These are phyloP conservation scores for Fusarium equiseti DNA, from an alignment of 2,329 filamentous ascomycete species.

Conservation along the genomic window DNA sequence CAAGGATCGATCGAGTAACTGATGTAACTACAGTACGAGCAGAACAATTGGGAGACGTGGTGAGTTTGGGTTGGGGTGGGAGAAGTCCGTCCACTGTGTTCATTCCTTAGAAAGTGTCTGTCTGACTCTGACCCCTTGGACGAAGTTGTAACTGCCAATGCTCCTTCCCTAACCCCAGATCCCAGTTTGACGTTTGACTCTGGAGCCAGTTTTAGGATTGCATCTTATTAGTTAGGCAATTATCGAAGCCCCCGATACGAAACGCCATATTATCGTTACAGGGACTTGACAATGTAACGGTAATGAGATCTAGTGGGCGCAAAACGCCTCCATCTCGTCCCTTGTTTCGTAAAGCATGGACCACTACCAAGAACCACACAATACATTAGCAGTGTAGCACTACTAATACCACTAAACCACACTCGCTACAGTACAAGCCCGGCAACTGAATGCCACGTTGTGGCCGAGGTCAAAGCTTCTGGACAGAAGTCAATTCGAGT, in stretches of 20 bases:
- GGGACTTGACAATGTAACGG: slow-evolving; percentile 18
- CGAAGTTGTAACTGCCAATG: slow-evolving; percentile 13
- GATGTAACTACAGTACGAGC: not conserved
- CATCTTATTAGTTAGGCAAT: not conserved
- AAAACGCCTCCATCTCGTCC: not conserved
- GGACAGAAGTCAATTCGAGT: slow-evolving; percentile 1
- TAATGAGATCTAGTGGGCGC: slow-evolving; percentile 10
- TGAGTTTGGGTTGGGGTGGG: not conserved
- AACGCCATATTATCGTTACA: slow-evolving; percentile 7
- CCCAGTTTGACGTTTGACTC: slow-evolving; percentile 22
- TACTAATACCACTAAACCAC: not conserved
- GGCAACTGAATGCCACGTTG: slow-evolving; percentile 36
- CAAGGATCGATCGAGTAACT: slow-evolving; percentile 7
- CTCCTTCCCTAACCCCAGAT: slow-evolving; percentile 37
- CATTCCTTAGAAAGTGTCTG: not conserved
- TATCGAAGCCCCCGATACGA: not conserved
- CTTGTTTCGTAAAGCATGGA: slow-evolving; percentile 5
- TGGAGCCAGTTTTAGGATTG: slow-evolving; percentile 23
- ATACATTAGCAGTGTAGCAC: not conserved
- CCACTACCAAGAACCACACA: not conserved
- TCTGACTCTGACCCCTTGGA: not conserved
- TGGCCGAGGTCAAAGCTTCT: slow-evolving; percentile 19
- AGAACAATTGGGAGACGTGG: not conserved
- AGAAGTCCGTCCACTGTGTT: not conserved
- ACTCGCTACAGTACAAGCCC: not conserved